These are phyloP conservation scores for Plicaturopsis crispa DNA, from an alignment of 768 basidiomycete species.

Conservation along the genomic window DNA sequence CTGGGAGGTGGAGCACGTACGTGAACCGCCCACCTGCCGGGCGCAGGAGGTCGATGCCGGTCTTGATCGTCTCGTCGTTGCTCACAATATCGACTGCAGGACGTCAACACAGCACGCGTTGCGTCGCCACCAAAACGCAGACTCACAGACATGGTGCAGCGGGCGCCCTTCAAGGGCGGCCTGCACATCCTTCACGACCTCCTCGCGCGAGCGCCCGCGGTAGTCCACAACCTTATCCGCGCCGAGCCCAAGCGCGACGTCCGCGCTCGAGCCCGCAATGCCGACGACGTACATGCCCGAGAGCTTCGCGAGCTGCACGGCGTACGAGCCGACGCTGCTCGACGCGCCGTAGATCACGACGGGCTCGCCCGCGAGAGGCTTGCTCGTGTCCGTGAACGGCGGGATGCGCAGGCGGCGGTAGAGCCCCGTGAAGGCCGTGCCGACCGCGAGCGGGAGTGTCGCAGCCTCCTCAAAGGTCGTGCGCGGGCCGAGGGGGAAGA, in stretches of 20 bases:
- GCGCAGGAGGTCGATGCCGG: neutral
- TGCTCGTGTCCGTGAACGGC: neutral
- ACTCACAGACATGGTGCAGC: too few relatives aligned
- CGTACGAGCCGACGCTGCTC: neutral
- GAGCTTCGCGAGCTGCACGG: neutral
- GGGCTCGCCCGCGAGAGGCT: neutral
- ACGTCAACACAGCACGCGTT: neutral
- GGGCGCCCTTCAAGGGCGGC: too few relatives aligned
- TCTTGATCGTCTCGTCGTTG: neutral
- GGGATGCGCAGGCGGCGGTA: neutral
- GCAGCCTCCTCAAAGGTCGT: neutral
- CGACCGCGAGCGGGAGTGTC: neutral
- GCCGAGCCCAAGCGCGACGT: neutral
- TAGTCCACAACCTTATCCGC: neutral
- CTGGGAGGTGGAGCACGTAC: neutral
- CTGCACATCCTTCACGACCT: neutral
- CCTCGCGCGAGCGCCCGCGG: neutral
- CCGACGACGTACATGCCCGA: neutral
- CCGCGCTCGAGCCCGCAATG: neutral
- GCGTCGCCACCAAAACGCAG: neutral
- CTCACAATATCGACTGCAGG: neutral
- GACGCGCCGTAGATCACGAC: neutral
- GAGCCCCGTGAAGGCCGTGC: neutral
- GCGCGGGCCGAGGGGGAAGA: neutral
- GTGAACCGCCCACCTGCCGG: neutral